Percentiles rank a stretch among this genome's conserved stretches.
Evolutionary conservation across 2,329 filamentous ascomycete species (phyloP).

Genomic region (Stachybotrys chlorohalonatus): DNA sequence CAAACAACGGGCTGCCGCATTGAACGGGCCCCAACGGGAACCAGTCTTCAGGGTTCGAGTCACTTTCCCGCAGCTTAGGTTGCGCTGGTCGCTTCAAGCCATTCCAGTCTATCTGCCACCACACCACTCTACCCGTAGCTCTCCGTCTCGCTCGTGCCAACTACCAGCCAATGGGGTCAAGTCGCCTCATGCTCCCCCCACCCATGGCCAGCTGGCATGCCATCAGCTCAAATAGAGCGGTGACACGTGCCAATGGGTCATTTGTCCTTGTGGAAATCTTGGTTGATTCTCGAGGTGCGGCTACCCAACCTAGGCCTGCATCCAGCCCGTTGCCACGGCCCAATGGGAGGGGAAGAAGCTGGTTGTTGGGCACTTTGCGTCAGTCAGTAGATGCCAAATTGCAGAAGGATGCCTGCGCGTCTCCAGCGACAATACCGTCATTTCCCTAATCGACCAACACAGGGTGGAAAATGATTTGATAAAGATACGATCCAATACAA

Average conservation of each 20-base stretch:
- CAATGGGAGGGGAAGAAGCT: neutral
- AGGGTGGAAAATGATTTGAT: no score
- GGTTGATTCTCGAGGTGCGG: neutral
- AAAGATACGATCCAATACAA: no score
- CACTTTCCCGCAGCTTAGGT: no score
- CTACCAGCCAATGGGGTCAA: neutral
- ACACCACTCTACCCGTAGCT: conserved; percentile 5
- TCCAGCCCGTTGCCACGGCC: no score
- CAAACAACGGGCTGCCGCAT: neutral
- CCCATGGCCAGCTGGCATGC: conserved; percentile 17
- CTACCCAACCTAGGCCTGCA: neutral
- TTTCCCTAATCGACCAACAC: no score
- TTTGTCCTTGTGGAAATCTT: neutral
- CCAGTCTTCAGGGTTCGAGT: neutral
- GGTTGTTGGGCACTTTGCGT: neutral
- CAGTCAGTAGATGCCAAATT: no score
- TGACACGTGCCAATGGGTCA: conserved; percentile 10
- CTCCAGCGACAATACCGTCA: no score
- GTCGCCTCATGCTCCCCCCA: conserved; percentile 11
- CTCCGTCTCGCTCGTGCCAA: neutral
- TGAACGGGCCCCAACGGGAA: neutral
- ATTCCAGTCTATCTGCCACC: conserved; percentile 4
- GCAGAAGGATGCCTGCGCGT: no score
- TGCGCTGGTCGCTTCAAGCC: neutral
- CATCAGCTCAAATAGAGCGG: conserved; percentile 9